Percentiles rank a stretch among this genome's conserved stretches.
These are phyloP conservation scores for Polytrichum commune DNA, from an alignment of 225 moss, liverwort and hornwort genomes.

Conservation along the genomic window DNA sequence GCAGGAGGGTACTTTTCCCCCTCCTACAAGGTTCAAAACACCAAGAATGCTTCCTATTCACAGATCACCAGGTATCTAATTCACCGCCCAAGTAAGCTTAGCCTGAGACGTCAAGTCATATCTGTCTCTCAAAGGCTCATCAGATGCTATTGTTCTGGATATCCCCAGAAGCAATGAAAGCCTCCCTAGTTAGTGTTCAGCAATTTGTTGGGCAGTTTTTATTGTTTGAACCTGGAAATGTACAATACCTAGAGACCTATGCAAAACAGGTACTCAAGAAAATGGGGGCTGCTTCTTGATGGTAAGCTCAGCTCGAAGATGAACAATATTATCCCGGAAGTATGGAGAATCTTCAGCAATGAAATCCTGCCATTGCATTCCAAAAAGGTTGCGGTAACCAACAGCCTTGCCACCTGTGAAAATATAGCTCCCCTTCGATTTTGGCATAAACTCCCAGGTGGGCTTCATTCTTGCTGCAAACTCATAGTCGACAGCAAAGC, in stretches of 20 bases:
- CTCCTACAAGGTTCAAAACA: background rate
- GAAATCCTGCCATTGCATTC: slow-evolving; percentile 88
- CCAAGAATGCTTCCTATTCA: slow-evolving; percentile 2
- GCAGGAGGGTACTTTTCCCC: background rate
- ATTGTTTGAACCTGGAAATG: slow-evolving; percentile 41
- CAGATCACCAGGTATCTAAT: slow-evolving; percentile 1
- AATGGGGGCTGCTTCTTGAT: slow-evolving; percentile 59
- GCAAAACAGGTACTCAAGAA: slow-evolving; percentile 14
- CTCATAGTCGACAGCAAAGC: slow-evolving; percentile 91
- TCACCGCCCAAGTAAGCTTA: background rate
- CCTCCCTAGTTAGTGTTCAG: background rate
- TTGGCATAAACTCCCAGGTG: slow-evolving; percentile 77
- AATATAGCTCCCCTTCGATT: slow-evolving; percentile 89
- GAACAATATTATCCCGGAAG: slow-evolving; percentile 81
- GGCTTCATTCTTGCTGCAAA: slow-evolving; percentile 94
- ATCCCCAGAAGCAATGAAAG: background rate
- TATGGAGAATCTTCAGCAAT: slow-evolving; percentile 81
- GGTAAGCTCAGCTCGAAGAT: slow-evolving; percentile 93
- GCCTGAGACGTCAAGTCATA: background rate
- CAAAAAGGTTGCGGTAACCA: slow-evolving; percentile 93
- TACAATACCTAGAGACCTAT: slow-evolving; percentile 31
- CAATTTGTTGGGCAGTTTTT: slow-evolving; percentile 29
- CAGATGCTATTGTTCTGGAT: background rate
- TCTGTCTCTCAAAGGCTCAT: background rate
- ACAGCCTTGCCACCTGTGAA: slow-evolving; percentile 99